Conservation (phyloP, 2,329 filamentous ascomycete species). For the Akanthomyces uredinophilus region DNA sequence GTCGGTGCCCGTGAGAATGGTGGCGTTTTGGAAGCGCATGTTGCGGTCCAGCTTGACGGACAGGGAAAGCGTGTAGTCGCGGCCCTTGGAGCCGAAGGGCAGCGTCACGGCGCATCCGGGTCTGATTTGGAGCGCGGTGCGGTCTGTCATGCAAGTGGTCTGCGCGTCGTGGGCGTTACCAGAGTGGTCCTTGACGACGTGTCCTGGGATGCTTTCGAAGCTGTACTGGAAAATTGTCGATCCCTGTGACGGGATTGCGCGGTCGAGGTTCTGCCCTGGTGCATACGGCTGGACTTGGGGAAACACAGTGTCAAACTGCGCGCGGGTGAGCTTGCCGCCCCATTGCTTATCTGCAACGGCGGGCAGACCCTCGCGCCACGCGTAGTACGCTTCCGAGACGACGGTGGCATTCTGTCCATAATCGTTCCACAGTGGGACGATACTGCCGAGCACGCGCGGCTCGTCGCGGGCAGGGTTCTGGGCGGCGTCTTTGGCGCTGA, state of each 20-base stretch:
- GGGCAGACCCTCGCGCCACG: slow-evolving; percentile 21
- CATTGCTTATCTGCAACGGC: slow-evolving; percentile 24
- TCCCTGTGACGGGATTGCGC: slow-evolving; percentile 16
- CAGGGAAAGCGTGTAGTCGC: slow-evolving; percentile 50
- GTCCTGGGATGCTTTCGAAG: neutral
- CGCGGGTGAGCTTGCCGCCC: slow-evolving; percentile 18
- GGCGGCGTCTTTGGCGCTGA: slow-evolving; percentile 17
- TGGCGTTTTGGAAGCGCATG: slow-evolving; percentile 29
- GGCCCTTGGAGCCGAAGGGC: slow-evolving; percentile 47
- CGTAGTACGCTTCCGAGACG: slow-evolving; percentile 22
- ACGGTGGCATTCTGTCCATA: slow-evolving; percentile 21
- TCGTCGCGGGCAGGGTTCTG: slow-evolving; percentile 19
- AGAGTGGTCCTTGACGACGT: slow-evolving; percentile 7
- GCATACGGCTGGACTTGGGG: slow-evolving; percentile 14
- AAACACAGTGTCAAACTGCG: slow-evolving; percentile 15
- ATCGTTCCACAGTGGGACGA: slow-evolving; percentile 24
- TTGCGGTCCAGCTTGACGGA: slow-evolving; percentile 30
- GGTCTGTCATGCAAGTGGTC: slow-evolving; percentile 30
- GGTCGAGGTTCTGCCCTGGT: slow-evolving; percentile 21
- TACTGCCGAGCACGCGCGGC: slow-evolving; percentile 17
- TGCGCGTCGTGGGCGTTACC: slow-evolving; percentile 23
- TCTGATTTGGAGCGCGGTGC: slow-evolving; percentile 27
- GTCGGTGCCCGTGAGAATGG: slow-evolving; percentile 36
- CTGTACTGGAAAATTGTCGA: slow-evolving; percentile 16
- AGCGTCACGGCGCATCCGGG: slow-evolving; percentile 39